Conservation (phyloP, 2,329 filamentous ascomycete species). For the Ophiostoma fasciatum region DNA sequence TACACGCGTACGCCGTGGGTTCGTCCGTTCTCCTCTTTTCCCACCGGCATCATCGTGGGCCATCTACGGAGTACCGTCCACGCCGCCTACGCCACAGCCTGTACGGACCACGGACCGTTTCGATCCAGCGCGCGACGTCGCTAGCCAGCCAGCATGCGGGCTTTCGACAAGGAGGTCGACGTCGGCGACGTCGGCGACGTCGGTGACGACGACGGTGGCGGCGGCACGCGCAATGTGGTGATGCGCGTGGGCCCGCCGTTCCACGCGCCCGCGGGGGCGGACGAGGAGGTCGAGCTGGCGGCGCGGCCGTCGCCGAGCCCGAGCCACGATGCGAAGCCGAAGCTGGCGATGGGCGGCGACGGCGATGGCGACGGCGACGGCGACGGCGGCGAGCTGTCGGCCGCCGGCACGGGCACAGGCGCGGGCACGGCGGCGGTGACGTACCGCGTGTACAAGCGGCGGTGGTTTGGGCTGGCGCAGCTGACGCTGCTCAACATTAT, state of each 20-base stretch:
- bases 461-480: slow-evolving; percentile 78
- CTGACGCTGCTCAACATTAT: slow-evolving; percentile 81
- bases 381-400: not conserved
- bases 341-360: not conserved
- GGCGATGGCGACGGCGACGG: not conserved
- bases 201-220: not conserved
- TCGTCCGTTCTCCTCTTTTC: no score
- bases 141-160: no score
- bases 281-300: slow-evolving; percentile 3
- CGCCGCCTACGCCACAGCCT: no score
- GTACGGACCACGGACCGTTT: no score
- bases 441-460: slow-evolving; percentile 52
- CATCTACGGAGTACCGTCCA: no score
- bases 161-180: no score
- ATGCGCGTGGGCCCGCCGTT: not conserved
- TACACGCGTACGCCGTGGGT: no score
- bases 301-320: slow-evolving; percentile 1
- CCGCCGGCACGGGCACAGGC: no score
- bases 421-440: not conserved
- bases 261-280: no score
- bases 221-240: not conserved
- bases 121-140: no score
- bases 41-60: no score
- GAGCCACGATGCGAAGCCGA: not conserved
- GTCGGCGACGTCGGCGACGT: slow-evolving; percentile 1